Conservation (phyloP, 2,329 filamentous ascomycete genomes). For the Aspergillus piperis region DNA sequence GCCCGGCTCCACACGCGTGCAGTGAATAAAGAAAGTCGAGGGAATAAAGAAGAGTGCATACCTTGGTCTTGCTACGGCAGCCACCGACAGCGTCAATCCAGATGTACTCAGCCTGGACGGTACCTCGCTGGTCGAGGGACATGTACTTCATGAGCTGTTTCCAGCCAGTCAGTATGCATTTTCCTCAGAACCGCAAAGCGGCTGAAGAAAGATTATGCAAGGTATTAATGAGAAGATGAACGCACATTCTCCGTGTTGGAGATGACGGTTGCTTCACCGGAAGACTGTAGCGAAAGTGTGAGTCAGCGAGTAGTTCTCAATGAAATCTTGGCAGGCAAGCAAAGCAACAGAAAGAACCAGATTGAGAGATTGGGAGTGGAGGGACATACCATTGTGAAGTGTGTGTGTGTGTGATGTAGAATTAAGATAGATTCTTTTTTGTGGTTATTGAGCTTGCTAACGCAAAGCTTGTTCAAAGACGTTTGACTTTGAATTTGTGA, state of each 20-base stretch:
- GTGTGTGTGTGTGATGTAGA: constrained; percentile 13
- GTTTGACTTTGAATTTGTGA: constrained; percentile 8
- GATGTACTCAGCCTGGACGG: constrained; percentile 92
- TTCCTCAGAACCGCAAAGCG: constrained; percentile 33
- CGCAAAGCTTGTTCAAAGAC: constrained; percentile 7
- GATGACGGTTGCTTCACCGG: constrained; percentile 44
- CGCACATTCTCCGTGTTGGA: constrained; percentile 52
- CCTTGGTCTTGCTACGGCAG: constrained; percentile 92
- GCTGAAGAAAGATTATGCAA: constrained; percentile 31
- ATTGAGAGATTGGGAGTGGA: neutral
- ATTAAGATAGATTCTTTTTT: constrained; percentile 15
- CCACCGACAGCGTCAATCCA: constrained; percentile 87
- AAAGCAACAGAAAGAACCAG: too few species aligned
- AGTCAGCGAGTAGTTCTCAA: constrained; percentile 26
- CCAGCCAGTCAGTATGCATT: constrained; percentile 45
- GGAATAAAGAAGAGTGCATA: constrained; percentile 54
- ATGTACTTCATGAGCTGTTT: constrained; percentile 83
- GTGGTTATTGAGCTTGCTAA: neutral
- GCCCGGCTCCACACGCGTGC: neutral
- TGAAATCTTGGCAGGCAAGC: too few species aligned
- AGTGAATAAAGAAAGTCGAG: neutral
- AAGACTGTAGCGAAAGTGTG: constrained; percentile 37
- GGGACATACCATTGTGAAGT: constrained; percentile 16
- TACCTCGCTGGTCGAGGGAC: constrained; percentile 83
- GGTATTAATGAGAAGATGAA: constrained; percentile 33